Conservation (phyloP, 2,329 filamentous ascomycete genomes). For the Talaromyces sp. region DNA sequence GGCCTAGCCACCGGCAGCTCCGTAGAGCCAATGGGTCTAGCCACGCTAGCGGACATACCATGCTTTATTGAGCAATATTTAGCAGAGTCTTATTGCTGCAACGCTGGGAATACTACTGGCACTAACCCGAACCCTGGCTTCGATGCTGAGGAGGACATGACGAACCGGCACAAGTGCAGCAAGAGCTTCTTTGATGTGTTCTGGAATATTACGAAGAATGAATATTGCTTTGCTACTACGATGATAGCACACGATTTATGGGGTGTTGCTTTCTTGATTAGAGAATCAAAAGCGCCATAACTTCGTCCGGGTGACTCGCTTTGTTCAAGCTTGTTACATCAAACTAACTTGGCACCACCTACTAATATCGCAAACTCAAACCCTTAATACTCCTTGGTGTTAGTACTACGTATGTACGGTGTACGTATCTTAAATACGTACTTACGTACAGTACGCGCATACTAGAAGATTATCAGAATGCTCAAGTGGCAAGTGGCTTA, state of each 20-base stretch:
- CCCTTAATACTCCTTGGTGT: background rate
- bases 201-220: slow-evolving; percentile 3
- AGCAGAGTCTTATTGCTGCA: slow-evolving; percentile 1
- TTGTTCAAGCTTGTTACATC: background rate
- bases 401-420: background rate
- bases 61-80: background rate
- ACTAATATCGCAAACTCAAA: background rate
- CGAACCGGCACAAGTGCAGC: background rate
- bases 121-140: background rate
- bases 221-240: background rate
- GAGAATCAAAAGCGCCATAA: background rate
- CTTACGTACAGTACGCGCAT: background rate
- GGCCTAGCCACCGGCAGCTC: background rate
- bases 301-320: background rate
- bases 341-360: background rate
- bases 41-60: background rate
- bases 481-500: background rate
- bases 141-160: background rate
- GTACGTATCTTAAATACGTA: background rate
- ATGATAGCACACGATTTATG: background rate
- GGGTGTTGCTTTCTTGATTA: background rate
- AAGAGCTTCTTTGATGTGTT: background rate
- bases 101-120: background rate
- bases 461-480: background rate
- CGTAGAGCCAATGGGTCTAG: background rate